A percentile compares a stretch with the other conserved stretches of the same genome.
phyloP scores from a whole-genome alignment of 2,329 filamentous ascomycete species.

The Sporothrix sp. region DNA sequence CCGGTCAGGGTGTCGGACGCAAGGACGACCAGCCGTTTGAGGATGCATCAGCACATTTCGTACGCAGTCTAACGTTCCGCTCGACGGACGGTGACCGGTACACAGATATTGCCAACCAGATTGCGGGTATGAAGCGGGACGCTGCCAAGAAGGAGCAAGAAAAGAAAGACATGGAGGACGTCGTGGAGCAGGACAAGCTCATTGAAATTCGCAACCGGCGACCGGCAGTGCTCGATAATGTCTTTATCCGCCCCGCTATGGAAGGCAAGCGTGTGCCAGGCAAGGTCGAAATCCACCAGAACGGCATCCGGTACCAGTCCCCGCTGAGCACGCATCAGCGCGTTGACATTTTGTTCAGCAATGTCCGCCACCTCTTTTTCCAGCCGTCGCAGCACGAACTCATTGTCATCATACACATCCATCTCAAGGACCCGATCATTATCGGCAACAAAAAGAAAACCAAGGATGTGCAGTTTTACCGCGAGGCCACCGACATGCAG shows the following conservation, averaged over 20 bases:
- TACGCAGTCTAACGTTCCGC: constrained; percentile 88
- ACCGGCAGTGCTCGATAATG: constrained; percentile 80
- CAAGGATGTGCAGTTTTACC: constrained; percentile 96
- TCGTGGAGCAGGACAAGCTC: constrained; percentile 97
- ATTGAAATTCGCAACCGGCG: constrained; percentile 75
- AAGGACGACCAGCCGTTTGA: constrained; percentile 98
- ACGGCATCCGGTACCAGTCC: constrained; percentile 91
- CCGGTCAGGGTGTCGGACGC: constrained; percentile 90
- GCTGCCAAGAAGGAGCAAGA: constrained; percentile 88
- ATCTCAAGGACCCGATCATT: constrained; percentile 95
- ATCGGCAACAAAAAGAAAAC: constrained; percentile 97
- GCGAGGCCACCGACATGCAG: constrained; percentile 95
- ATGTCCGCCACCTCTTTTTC: constrained; percentile 98
- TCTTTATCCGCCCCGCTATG: constrained; percentile 89
- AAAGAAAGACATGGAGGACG: constrained; percentile 99
- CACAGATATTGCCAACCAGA: constrained; percentile 82
- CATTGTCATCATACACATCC: constrained; percentile 96
- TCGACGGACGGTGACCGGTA: constrained; percentile 84
- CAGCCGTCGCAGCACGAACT: constrained; percentile 93
- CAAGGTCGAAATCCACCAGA: constrained; percentile 95
- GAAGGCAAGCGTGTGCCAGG: constrained; percentile 95
- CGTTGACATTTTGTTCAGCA: constrained; percentile 93
- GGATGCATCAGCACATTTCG: constrained; percentile 89
- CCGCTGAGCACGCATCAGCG: constrained; percentile 69
- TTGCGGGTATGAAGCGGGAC: constrained; percentile 92